Evolutionary conservation across 2,329 filamentous ascomycete genomes (phyloP).

Genomic region (Colletotrichum tropicicola): DNA sequence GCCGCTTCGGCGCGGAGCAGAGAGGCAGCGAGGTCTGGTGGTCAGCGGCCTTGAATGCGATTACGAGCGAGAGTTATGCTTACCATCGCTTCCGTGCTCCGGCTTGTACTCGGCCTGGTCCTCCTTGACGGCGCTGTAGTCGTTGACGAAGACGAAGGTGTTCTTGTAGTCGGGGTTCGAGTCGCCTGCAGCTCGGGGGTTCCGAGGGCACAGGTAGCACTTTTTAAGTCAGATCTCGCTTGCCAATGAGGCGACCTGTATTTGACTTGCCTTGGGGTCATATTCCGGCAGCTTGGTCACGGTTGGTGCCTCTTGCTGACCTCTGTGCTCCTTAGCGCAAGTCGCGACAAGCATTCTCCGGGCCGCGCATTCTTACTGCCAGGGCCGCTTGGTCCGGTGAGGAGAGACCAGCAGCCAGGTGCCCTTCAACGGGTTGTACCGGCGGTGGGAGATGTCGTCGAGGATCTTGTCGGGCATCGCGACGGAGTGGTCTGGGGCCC

Average conservation of each 20-base stretch:
- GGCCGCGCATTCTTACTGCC: slow-evolving; percentile 76
- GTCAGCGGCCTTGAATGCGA: neutral
- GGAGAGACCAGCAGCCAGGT: slow-evolving; percentile 95
- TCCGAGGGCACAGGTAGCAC: slow-evolving; percentile 96
- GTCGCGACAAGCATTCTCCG: neutral
- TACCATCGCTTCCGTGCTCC: slow-evolving; percentile 48
- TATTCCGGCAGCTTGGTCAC: slow-evolving; percentile 78
- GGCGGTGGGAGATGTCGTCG: slow-evolving; percentile 94
- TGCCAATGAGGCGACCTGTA: neutral
- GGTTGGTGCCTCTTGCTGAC: slow-evolving; percentile 78
- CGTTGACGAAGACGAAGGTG: slow-evolving; percentile 96
- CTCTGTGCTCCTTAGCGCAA: slow-evolving; percentile 56
- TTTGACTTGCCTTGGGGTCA: slow-evolving; percentile 71
- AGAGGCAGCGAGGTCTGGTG: slow-evolving; percentile 73
- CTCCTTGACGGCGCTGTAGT: slow-evolving; percentile 97
- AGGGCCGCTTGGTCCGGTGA: slow-evolving; percentile 94
- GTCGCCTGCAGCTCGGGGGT: slow-evolving; percentile 87
- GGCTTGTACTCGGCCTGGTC: slow-evolving; percentile 80
- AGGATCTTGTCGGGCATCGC: slow-evolving; percentile 80
- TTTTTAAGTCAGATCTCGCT: slow-evolving; percentile 45
- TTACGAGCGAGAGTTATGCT: accelerated
- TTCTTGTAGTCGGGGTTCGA: slow-evolving; percentile 85
- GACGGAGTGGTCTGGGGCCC: neutral
- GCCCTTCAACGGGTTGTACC: slow-evolving; percentile 90
- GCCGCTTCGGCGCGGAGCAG: slow-evolving; percentile 86